Conservation (phyloP, 306 rosid genomes). For the Medicago ruthenica region DNA sequence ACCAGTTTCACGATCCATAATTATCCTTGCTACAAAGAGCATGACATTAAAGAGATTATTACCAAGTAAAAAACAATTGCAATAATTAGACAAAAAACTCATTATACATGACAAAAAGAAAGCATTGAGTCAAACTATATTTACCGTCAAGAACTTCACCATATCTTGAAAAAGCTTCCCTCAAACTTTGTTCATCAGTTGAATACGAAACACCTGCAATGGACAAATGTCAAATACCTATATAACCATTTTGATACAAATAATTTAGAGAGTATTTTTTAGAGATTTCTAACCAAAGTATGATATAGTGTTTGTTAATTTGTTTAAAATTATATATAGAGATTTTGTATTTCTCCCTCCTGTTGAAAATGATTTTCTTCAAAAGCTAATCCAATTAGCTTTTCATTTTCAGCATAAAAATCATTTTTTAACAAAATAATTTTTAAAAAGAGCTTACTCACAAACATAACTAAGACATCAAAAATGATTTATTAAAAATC, state of each 20-base stretch:
- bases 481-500: too few relatives aligned
- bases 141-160: constrained; percentile 87
- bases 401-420: too few relatives aligned
- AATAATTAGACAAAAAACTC: background rate
- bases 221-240: background rate
- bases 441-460: too few relatives aligned
- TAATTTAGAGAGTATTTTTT: too few relatives aligned
- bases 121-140: background rate
- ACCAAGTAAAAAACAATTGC: background rate
- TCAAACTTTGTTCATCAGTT: constrained; percentile 72
- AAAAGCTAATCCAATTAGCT: too few relatives aligned
- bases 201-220: constrained; percentile 70
- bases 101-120: background rate
- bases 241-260: background rate
- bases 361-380: too few relatives aligned
- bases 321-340: too few relatives aligned
- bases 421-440: too few relatives aligned
- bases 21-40: constrained; percentile 65
- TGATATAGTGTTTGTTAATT: too few relatives aligned
- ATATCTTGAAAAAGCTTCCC: constrained; percentile 73
- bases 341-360: too few relatives aligned
- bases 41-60: constrained; percentile 6
- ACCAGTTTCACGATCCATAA: constrained; percentile 80
- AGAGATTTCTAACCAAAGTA: too few relatives aligned
- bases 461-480: too few relatives aligned